Conservation (phyloP, 2,329 filamentous ascomycete species). For the Ceratocystis huliohia region DNA sequence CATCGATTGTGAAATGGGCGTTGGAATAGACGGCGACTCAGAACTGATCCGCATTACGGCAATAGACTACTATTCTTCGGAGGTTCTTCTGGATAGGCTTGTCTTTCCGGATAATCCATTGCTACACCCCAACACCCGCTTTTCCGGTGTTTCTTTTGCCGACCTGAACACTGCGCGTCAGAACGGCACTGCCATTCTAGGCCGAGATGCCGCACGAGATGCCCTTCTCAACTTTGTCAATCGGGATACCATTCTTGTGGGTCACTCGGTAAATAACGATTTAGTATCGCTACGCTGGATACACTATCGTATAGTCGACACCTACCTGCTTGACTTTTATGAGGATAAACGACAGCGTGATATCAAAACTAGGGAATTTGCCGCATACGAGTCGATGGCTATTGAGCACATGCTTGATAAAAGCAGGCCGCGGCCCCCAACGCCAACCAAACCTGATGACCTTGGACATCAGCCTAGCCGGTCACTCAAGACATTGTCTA, state of each 20-base stretch:
- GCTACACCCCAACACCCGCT: constrained; percentile 38
- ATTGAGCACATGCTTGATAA: not conserved
- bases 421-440: not conserved
- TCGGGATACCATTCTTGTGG: constrained; percentile 36
- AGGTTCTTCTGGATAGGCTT: constrained; percentile 38
- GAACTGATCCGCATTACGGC: constrained; percentile 41
- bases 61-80: constrained; percentile 39
- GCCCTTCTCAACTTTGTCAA: constrained; percentile 35
- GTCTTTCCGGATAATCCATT: constrained; percentile 37
- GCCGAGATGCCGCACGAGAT: constrained; percentile 32
- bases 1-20: constrained; percentile 46
- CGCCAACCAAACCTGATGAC: constrained; percentile 3
- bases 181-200: constrained; percentile 29
- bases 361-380: constrained; percentile 18
- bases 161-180: constrained; percentile 31
- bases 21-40: constrained; percentile 31
- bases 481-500: constrained; percentile 32
- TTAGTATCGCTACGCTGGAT: constrained; percentile 37
- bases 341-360: constrained; percentile 17
- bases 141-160: constrained; percentile 35
- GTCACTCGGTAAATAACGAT: constrained; percentile 35
- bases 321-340: constrained; percentile 28
- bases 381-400: constrained; percentile 14
- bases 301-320: constrained; percentile 36
- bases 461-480: constrained; percentile 24